Percentiles rank a stretch among this genome's conserved stretches.
These are phyloP conservation scores for Bipolaris gigantea DNA, from an alignment of 2,329 filamentous ascomycete species.

Conservation along the genomic window DNA sequence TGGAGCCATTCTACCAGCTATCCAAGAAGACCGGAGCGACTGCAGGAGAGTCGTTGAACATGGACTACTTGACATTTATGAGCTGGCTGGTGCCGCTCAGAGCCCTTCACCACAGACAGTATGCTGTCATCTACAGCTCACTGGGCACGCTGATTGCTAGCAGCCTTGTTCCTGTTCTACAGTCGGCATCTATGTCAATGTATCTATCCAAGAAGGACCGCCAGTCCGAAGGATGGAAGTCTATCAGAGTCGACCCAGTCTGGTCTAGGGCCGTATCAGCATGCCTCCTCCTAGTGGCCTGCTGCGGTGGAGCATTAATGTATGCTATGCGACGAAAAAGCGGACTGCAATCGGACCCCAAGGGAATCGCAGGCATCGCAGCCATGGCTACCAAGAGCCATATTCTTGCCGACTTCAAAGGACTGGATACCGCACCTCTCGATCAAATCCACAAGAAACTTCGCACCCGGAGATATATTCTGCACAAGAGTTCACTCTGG, in stretches of 20 bases:
- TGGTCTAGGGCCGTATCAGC: constrained; percentile 66
- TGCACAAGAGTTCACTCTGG: constrained; percentile 71
- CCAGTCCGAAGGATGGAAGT: constrained; percentile 53
- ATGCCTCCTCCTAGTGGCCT: constrained; percentile 60
- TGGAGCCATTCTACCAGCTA: constrained; percentile 54
- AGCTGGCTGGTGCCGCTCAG: constrained; percentile 66
- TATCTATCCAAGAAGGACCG: constrained; percentile 56
- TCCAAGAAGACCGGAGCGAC: constrained; percentile 43
- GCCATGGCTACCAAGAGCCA: constrained; percentile 75
- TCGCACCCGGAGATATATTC: constrained; percentile 66
- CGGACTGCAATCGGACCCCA: constrained; percentile 68
- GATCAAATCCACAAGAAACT: constrained; percentile 68
- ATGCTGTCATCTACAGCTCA: constrained; percentile 69
- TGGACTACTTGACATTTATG: constrained; percentile 72
- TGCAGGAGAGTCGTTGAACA: constrained; percentile 63
- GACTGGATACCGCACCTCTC: constrained; percentile 68
- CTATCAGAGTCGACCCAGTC: constrained; percentile 57
- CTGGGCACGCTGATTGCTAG: constrained; percentile 66
- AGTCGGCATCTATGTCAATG: constrained; percentile 64
- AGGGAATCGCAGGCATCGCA: constrained; percentile 72
- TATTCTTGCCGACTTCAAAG: constrained; percentile 73
- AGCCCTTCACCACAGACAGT: constrained; percentile 65
- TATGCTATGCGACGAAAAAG: constrained; percentile 65
- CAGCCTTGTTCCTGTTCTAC: constrained; percentile 68
- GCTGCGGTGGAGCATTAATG: constrained; percentile 61